Evolutionary conservation across 164 flowering plant genomes (phyloP), one percentile per base, ranked within the genome.

Genomic region (Piper betle): DNA sequence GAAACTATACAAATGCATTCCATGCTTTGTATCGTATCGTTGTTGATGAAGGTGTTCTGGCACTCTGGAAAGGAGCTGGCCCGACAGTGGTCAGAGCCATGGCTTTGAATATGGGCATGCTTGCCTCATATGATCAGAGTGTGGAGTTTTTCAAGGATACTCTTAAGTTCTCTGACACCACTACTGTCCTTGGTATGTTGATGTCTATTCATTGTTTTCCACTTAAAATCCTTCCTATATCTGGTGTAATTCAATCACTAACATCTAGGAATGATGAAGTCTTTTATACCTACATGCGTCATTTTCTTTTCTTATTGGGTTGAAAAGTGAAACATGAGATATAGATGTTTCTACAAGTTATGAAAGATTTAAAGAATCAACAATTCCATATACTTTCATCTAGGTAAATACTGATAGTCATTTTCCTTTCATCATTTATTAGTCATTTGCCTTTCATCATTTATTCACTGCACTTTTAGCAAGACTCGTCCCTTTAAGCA

Each of bases 51-150:
- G 98, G 98, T 48, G 85, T 93, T 63, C 68, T 87, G 63, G 83
- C 96, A 1, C 88, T 93, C 4, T 90, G 99, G 99, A 90, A 90
- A 77, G 99, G 99, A 68, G 96, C 97, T 18, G 94, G 91, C 43
- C 99, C 97, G 37, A 93, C 99, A 58, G 94, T 88, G 4, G 96
- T 90, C 25, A 82, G 98, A 76, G 98, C 96, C 16, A 93, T 90
- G 97, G 96, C 92, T 40, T 69, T 90, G 67, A 93, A 87, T 74
- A 90, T 90, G 96, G 97, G 97, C 63, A 87, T 90, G 97, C 92
- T 93, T 70, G 97, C 98, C 53, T 93, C 97, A 25, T 93, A 88
- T 75, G 98, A 90, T 66, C 97, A 93, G 69, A 75, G 84, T 80
- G 91, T 81, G 55, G 96, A 90, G 77, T 78, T 86, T 66, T 83